These are phyloP conservation scores for Exophiala alcalophila DNA, from an alignment of 2,329 filamentous ascomycete genomes.

Conservation along the genomic window DNA sequence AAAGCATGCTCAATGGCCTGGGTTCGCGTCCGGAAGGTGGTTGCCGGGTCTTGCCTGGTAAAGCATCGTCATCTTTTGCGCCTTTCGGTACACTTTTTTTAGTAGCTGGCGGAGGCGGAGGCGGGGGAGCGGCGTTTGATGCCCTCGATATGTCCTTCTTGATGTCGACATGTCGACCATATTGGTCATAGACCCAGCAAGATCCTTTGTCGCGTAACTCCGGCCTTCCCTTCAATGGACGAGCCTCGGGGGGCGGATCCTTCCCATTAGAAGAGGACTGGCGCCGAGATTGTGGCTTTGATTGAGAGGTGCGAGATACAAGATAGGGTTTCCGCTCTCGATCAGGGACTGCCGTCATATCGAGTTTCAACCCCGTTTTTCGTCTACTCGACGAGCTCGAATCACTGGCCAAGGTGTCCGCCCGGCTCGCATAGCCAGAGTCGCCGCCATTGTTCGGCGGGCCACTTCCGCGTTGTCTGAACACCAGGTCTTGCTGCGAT, in stretches of 20 bases:
- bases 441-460: slow-evolving; percentile 54
- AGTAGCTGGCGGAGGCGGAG: slow-evolving; percentile 15
- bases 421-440: slow-evolving; percentile 61
- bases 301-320: slow-evolving; percentile 6
- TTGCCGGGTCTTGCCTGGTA: slow-evolving; percentile 11
- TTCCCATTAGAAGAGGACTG: slow-evolving; percentile 18
- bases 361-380: slow-evolving; percentile 39
- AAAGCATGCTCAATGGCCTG: slow-evolving; percentile 18
- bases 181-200: slow-evolving; percentile 39
- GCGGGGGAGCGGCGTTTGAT: slow-evolving; percentile 12
- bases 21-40: slow-evolving; percentile 11
- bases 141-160: slow-evolving; percentile 11
- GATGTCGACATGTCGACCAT: slow-evolving; percentile 34
- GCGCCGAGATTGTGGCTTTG: slow-evolving; percentile 12
- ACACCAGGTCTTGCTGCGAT: slow-evolving; percentile 42
- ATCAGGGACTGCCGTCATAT: slow-evolving; percentile 34
- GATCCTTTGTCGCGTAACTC: slow-evolving; percentile 33
- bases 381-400: slow-evolving; percentile 49
- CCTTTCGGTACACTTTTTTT: slow-evolving; percentile 7
- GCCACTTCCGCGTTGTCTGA: slow-evolving; percentile 29
- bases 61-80: slow-evolving; percentile 17
- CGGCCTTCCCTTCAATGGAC: slow-evolving; percentile 10
- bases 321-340: slow-evolving; percentile 26
- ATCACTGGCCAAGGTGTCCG: slow-evolving; percentile 51
- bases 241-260: slow-evolving; percentile 8